These are phyloP conservation scores for Ceratocystis papillata DNA, from an alignment of 2,329 filamentous ascomycete genomes.

Conservation along the genomic window DNA sequence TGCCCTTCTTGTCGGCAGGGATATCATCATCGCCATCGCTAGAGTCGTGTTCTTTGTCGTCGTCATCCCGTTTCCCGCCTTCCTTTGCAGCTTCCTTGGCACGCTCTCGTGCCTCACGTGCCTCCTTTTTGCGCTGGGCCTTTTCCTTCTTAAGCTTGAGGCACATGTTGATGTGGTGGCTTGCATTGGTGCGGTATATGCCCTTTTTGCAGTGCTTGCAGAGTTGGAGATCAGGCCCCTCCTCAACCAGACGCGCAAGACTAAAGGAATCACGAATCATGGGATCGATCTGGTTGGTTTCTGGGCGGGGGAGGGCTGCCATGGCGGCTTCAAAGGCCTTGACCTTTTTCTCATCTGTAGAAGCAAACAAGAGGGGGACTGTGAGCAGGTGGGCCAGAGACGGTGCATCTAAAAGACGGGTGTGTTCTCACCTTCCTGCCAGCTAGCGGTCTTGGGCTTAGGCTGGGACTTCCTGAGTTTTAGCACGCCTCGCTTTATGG, in stretches of 20 bases:
- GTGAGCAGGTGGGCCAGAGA: neutral
- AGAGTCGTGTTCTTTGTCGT: conserved; percentile 40
- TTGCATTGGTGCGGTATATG: conserved; percentile 62
- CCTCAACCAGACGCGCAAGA: conserved; percentile 70
- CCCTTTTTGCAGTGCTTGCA: conserved; percentile 95
- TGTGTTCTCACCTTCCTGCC: conserved; percentile 57
- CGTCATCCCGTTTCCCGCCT: conserved; percentile 43
- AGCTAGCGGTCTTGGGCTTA: conserved; percentile 48
- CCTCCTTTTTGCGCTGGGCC: conserved; percentile 65
- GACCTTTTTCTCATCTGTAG: conserved; percentile 45
- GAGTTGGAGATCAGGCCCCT: conserved; percentile 64
- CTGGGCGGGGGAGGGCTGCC: conserved; percentile 42
- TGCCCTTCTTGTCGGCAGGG: conserved; percentile 36
- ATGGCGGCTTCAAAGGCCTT: conserved; percentile 37
- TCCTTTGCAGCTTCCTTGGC: conserved; percentile 52
- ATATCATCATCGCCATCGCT: conserved; percentile 38
- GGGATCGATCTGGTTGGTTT: conserved; percentile 62
- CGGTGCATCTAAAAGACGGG: too few species aligned
- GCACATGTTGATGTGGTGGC: conserved; percentile 72
- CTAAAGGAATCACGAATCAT: conserved; percentile 67
- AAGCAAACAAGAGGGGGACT: conserved; percentile 30
- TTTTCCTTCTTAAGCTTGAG: conserved; percentile 76
- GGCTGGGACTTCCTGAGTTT: conserved; percentile 54
- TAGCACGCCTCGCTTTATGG: conserved; percentile 34
- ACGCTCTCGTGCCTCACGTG: conserved; percentile 57